A percentile compares a stretch with the other conserved stretches of the same genome.
Evolutionary conservation across 768 basidiomycete genomes (phyloP).

Genomic region (Pleurotus pulmonarius): DNA sequence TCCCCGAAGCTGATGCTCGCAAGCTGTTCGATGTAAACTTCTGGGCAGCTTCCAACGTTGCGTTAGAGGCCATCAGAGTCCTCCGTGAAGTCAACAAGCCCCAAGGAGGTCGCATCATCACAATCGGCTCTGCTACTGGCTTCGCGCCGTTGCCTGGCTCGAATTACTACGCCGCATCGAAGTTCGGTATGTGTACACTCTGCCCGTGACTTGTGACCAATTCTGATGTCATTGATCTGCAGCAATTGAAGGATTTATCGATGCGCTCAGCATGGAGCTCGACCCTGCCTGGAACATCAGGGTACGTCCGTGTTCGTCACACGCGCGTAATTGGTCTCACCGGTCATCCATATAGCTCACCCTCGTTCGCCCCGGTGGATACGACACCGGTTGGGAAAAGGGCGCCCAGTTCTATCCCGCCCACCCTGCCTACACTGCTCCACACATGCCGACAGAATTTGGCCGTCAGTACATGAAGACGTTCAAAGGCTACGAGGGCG

Average conservation of each 20-base stretch:
- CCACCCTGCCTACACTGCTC: slow-evolving; percentile 17
- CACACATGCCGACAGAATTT: slow-evolving; percentile 4
- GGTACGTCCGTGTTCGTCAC: slow-evolving; percentile 18
- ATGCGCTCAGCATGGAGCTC: slow-evolving; percentile 33
- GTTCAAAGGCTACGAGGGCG: slow-evolving; percentile 8
- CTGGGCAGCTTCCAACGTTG: slow-evolving; percentile 31
- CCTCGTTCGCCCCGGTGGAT: slow-evolving; percentile 15
- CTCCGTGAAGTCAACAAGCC: slow-evolving; percentile 38
- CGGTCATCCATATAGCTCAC: slow-evolving; percentile 10
- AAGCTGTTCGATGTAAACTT: slow-evolving; percentile 37
- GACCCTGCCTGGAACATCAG: slow-evolving; percentile 47
- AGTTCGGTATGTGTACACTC: slow-evolving; percentile 4
- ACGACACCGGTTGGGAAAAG: slow-evolving; percentile 12
- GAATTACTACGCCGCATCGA: slow-evolving; percentile 24
- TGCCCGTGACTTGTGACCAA: slow-evolving; percentile 12
- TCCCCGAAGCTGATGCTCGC: slow-evolving; percentile 28
- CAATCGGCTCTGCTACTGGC: slow-evolving; percentile 29
- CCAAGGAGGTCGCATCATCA: slow-evolving; percentile 33
- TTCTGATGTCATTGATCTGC: not conserved
- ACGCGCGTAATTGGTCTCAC: not conserved
- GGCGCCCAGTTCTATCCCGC: slow-evolving; percentile 9
- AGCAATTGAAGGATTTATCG: slow-evolving; percentile 36
- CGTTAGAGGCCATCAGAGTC: slow-evolving; percentile 24
- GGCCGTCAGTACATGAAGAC: not conserved
- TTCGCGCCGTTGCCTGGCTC: slow-evolving; percentile 22